phyloP scores from a whole-genome alignment of 495 filamentous ascomycete species.

The Bathelium albidoporum region DNA sequence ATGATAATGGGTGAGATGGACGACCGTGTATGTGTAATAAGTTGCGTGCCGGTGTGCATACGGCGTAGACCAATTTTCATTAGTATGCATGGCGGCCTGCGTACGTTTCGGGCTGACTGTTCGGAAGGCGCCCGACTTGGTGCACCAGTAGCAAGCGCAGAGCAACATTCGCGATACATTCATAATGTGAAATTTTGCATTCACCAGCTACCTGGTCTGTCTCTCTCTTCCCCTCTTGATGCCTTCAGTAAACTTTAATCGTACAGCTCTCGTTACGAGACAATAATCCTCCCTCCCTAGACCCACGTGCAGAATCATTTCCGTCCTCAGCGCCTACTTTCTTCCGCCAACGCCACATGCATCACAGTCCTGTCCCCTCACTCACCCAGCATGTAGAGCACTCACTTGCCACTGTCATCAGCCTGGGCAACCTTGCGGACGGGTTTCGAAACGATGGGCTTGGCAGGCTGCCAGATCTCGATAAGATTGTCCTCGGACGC shows the following conservation, averaged over 20 bases:
- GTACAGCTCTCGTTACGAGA: too few species aligned
- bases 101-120: too few species aligned
- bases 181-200: neutral
- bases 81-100: neutral
- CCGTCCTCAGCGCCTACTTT: neutral
- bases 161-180: neutral
- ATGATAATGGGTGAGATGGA: neutral
- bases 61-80: neutral
- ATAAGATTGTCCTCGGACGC: constrained; percentile 95
- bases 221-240: neutral
- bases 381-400: neutral
- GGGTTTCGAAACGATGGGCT: constrained; percentile 64
- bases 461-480: constrained; percentile 92
- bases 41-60: neutral
- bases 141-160: too few species aligned
- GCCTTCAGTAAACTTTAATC: too few species aligned
- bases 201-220: neutral
- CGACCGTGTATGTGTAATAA: neutral
- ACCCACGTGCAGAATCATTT: neutral
- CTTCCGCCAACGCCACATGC: neutral
- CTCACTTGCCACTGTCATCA: neutral
- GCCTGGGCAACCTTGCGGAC: neutral
- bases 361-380: too few species aligned
- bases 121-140: too few species aligned
- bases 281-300: too few species aligned